phyloP scores from a whole-genome alignment of 352 stramenopile genomes.

The Stephanocyclus meneghinianus region DNA sequence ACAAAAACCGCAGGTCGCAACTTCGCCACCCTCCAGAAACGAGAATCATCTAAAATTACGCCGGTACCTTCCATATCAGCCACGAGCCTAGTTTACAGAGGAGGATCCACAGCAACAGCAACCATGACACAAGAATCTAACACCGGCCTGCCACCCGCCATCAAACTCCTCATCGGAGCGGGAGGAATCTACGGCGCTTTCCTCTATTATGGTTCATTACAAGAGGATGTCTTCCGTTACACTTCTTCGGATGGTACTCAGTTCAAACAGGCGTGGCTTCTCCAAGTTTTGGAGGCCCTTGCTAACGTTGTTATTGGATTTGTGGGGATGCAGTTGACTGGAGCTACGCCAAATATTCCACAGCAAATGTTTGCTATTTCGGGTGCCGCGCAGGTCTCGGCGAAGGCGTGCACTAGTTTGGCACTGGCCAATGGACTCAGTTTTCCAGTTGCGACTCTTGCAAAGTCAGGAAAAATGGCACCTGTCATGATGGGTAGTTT shows the following conservation, averaged over 20 bases:
- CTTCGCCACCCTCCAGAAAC: conserved; percentile 24
- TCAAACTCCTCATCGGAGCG: conserved; percentile 66
- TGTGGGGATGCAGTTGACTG: conserved; percentile 64
- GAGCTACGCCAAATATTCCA: conserved; percentile 77
- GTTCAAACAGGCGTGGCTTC: conserved; percentile 77
- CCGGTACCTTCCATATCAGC: background rate
- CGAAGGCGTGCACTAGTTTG: conserved; percentile 78
- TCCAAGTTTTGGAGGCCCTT: conserved; percentile 79
- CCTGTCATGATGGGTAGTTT: conserved; percentile 91
- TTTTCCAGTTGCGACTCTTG: conserved; percentile 94
- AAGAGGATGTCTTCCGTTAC: conserved; percentile 82
- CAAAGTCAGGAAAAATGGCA: conserved; percentile 98
- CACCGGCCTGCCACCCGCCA: conserved; percentile 29
- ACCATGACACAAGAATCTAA: conserved; percentile 44
- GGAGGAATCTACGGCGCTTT: conserved; percentile 78
- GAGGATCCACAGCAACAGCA: conserved; percentile 31
- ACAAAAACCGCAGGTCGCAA: conserved; percentile 19
- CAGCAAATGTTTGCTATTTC: conserved; percentile 82
- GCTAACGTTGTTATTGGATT: conserved; percentile 77
- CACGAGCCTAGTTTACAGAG: conserved; percentile 13
- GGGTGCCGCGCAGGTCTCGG: conserved; percentile 73
- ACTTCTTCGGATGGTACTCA: conserved; percentile 47
- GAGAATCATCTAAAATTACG: conserved; percentile 10
- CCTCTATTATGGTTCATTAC: conserved; percentile 75
- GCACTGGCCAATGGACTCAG: conserved; percentile 85